Base-by-base conservation (phyloP, 768 basidiomycete species). In the Pleurotus salmoneostramineus region DNA sequence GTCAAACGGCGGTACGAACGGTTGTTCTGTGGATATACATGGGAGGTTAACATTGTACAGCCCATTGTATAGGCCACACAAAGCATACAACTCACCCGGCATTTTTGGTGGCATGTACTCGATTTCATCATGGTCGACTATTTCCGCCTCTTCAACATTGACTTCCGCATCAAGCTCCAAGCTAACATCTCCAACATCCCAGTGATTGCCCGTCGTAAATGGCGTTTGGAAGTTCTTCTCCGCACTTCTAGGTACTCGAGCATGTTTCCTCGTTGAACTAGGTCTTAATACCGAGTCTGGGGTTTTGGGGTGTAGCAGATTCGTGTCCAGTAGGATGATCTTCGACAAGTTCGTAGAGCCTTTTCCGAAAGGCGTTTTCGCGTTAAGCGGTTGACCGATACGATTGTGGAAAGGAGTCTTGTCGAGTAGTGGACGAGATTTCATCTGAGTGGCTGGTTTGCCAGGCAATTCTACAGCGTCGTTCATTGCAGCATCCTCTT, bases 361-460 rank as follows among this genome's bases (percentile, higher is more conserved):
- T 52, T 58, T 73, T 45, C 72, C 58, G 50, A 74, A 61, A 58
- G 72, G 75, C 21, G 71, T 76, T 54, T 74, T 72, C 60, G 67
- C 64, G 32, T 65, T 58, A 6, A 54, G 55, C 4, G 62, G 59
- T 15, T 4, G n/a, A 12, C 62, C 68, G 34, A 71, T 71, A 37
- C 88, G 84, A 66, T 91, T 91, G 3, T 84, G 83, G 62, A 86
- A 85, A 1, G 89, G 89, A 0, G 89, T 92, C 70, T 88, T 91
- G 72, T 92, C 89, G 27, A 77, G 77, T 6, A 92, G 74, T 1
- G 87, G 85, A 10, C 83, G 80, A 5, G 69, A 64, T 35, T 56
- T 27, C 21, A 27, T 17, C 6, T 55, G 64, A 11, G 69, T 66
- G 35, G 65, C 59, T 50, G 68, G 50, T 42, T 62, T 50, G 37